Base-by-base conservation (phyloP, 345 rosid genomes). In the Clarkia xantiana region DNA sequence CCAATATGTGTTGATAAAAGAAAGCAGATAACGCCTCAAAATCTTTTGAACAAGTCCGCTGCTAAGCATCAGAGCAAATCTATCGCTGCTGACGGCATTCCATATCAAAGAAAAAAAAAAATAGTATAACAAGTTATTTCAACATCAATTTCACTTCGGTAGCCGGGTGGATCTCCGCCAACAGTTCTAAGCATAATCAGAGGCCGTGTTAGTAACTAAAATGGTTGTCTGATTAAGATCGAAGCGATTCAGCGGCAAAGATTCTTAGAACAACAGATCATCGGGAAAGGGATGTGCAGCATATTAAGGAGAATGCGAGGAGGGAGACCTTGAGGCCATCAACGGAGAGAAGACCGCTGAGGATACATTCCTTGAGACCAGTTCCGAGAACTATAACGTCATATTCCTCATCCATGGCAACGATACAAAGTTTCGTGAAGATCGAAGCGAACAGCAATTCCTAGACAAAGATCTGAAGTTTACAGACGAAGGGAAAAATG, bases 331-430 rank as follows among this genome's bases (percentile, higher is more conserved):
- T 93, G 57, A 87, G 76, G 57, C 99, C 88, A 42, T 87, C 96
- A 57, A 91, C 98, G 49, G 98, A 91, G 76, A 91, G 98, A 54
- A 91, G 95, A 25, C 98, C 98, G 56, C 96, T 87, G 56, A 91
- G 95, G 75, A 91, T 91, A 70, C 98, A 91, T 71, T 91, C 98
- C 66, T 91, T 91, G 70, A 91, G 98, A 58, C 98, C 98, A 44
- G 98, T 91, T 42, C 98, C 98, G 40, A 91, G 65, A 40, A 91
- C 98, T 3, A 91, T 64, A 16, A 83, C 94, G 55, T 91, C 94
- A 47, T 91, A 86, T 68, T 81, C 93, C 54, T 91, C 96, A 54
- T 91, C 98, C 98, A 91, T 91, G 51, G 44, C 34, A n/a, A 42
- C 14, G 44, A 58, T 60, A 47, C 23, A 14, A 9, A 6, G 40